Conservation (phyloP, 2,329 filamentous ascomycete species). For the Bipolaris zeicola region DNA sequence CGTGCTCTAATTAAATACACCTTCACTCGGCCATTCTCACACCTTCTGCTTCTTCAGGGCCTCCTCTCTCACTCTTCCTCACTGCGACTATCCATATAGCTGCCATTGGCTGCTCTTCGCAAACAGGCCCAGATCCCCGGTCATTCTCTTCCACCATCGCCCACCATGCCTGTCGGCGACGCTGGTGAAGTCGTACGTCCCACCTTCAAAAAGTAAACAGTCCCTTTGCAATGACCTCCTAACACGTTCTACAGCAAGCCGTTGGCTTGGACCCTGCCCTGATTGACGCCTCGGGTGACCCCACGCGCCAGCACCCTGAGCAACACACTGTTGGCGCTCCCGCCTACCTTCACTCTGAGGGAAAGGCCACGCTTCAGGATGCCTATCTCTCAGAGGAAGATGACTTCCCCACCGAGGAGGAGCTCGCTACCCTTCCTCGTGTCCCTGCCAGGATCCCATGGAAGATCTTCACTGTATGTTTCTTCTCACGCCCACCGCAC, state of each 20-base stretch:
- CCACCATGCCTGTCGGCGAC: conserved; percentile 38
- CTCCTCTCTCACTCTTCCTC: conserved; percentile 19
- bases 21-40: conserved; percentile 5
- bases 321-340: conserved; percentile 31
- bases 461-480: conserved; percentile 34
- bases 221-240: conserved; percentile 4
- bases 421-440: conserved; percentile 44
- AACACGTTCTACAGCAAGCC: conserved; percentile 27
- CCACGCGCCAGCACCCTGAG: conserved; percentile 39
- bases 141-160: conserved; percentile 4
- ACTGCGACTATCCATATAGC: conserved; percentile 12
- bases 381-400: conserved; percentile 35
- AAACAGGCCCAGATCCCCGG: conserved; percentile 1
- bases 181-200: conserved; percentile 33
- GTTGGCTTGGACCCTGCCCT: conserved; percentile 43
- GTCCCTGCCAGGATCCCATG: conserved; percentile 44
- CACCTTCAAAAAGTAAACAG: not conserved
- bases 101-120: conserved; percentile 11
- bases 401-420: conserved; percentile 42
- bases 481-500: not conserved
- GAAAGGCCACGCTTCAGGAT: conserved; percentile 47
- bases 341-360: conserved; percentile 40
- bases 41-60: conserved; percentile 8
- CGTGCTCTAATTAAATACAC: conserved; percentile 17
- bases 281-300: conserved; percentile 43